These are phyloP conservation scores for Apiotrichum gracile DNA, from an alignment of 1,284 basidiomycete species.

Conservation along the genomic window DNA sequence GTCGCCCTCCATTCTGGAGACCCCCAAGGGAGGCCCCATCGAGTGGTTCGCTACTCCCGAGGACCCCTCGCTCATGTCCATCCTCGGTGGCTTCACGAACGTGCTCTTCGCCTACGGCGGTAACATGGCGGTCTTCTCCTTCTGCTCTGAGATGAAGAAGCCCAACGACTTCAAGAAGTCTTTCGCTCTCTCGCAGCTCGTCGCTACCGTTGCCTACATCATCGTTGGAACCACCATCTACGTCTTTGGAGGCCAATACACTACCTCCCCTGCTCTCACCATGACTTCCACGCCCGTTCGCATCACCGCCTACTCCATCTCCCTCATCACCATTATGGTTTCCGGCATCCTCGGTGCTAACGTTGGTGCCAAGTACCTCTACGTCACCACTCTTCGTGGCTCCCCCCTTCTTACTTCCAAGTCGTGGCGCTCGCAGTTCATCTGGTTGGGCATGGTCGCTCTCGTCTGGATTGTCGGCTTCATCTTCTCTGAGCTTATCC, in stretches of 20 bases:
- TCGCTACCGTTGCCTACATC: conserved; percentile 27
- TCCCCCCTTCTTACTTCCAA: conserved; percentile 32
- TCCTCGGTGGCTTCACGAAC: conserved; percentile 38
- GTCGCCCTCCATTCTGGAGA: conserved; percentile 12
- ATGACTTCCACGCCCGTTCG: conserved; percentile 30
- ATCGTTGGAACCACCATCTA: conserved; percentile 35
- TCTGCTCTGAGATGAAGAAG: conserved; percentile 39
- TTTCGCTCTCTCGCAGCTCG: conserved; percentile 32
- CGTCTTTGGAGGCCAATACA: conserved; percentile 38
- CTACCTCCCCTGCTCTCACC: conserved; percentile 35
- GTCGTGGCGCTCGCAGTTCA: conserved; percentile 24
- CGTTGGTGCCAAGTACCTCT: conserved; percentile 41
- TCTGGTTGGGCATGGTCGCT: conserved; percentile 35
- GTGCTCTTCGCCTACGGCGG: conserved; percentile 40
- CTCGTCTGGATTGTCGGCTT: conserved; percentile 39
- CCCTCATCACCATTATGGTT: conserved; percentile 39
- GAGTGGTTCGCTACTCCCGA: conserved; percentile 27
- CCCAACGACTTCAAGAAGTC: conserved; percentile 44
- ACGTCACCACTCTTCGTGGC: conserved; percentile 30
- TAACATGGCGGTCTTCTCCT: conserved; percentile 38
- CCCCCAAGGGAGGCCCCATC: conserved; percentile 23
- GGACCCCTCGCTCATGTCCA: conserved; percentile 28
- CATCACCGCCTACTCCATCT: conserved; percentile 34
- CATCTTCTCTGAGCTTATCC: conserved; percentile 37
- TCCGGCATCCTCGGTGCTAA: conserved; percentile 37